Evolutionary conservation across 2,329 filamentous ascomycete species (phyloP).

Genomic region (Fusarium domesticum): DNA sequence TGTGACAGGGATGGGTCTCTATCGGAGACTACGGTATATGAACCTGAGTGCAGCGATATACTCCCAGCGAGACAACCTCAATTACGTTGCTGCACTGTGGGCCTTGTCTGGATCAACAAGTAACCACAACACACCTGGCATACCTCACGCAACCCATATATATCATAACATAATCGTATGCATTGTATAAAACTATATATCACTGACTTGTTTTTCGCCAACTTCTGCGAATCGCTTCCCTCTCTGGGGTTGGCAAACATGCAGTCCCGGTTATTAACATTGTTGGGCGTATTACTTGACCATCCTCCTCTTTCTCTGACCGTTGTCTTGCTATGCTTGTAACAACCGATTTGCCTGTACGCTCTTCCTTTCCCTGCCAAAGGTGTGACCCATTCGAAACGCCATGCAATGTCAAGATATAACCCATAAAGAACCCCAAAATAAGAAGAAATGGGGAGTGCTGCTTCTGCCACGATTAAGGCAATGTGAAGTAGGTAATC

Average conservation of each 20-base stretch:
- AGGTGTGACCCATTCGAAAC: constrained; percentile 19
- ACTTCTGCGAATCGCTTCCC: background rate
- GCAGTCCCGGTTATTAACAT: background rate
- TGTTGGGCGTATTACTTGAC: constrained; percentile 11
- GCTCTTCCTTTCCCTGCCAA: background rate
- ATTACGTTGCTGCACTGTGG: too few relatives aligned
- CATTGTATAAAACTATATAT: background rate
- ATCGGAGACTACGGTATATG: too few relatives aligned
- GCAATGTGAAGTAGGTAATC: constrained; percentile 5
- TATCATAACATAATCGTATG: too few relatives aligned
- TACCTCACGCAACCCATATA: too few relatives aligned
- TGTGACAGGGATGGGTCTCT: too few relatives aligned
- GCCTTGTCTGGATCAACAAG: too few relatives aligned
- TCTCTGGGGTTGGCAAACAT: background rate
- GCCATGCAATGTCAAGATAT: constrained; percentile 22
- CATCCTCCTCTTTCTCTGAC: constrained; percentile 5
- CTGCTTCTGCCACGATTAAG: constrained; percentile 2
- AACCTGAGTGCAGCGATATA: too few relatives aligned
- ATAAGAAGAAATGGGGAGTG: constrained; percentile 2
- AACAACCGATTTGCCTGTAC: background rate
- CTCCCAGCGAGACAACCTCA: too few relatives aligned
- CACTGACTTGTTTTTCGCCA: too few relatives aligned
- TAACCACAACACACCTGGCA: too few relatives aligned
- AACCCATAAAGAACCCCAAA: constrained; percentile 1
- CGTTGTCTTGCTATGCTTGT: constrained; percentile 1